These are phyloP conservation scores for Tephrocybe sp. DNA, from an alignment of 768 basidiomycete genomes.

Conservation along the genomic window DNA sequence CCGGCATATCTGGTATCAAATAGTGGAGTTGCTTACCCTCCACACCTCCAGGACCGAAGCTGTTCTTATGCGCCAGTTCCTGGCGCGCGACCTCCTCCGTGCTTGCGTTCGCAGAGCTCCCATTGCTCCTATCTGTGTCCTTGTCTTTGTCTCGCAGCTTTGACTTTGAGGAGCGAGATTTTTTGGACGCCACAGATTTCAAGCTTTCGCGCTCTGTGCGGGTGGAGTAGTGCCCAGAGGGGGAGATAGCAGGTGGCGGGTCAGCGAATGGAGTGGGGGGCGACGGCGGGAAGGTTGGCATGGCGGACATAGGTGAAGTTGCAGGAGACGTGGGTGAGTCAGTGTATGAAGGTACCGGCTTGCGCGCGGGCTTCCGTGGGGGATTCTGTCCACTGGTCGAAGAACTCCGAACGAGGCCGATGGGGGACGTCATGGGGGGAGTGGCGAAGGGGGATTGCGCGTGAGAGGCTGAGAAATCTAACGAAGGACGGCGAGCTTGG, in stretches of 20 bases:
- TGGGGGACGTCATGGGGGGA: conserved; percentile 1
- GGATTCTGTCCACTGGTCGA: not conserved
- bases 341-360: conserved; percentile 21
- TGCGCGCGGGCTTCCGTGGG: conserved; percentile 16
- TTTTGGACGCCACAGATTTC: conserved; percentile 8
- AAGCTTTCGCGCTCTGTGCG: conserved; percentile 16
- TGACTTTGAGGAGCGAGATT: conserved; percentile 4
- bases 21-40: conserved; percentile 22
- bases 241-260: not conserved
- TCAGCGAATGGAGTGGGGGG: conserved; percentile 3
- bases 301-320: conserved; percentile 3
- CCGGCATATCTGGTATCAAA: conserved; percentile 23
- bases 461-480: conserved; percentile 9
- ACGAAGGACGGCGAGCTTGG: conserved; percentile 3
- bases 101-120: conserved; percentile 11
- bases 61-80: conserved; percentile 20
- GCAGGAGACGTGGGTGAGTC: not conserved
- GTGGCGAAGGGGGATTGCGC: conserved; percentile 6
- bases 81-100: conserved; percentile 4
- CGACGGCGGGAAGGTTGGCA: not conserved
- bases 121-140: conserved; percentile 1
- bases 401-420: not conserved
- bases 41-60: conserved; percentile 22
- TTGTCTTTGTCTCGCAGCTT: conserved; percentile 5
- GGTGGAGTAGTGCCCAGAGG: conserved; percentile 16